These are phyloP conservation scores for Aspergillus leporis DNA, from an alignment of 495 filamentous ascomycete genomes.

Conservation along the genomic window DNA sequence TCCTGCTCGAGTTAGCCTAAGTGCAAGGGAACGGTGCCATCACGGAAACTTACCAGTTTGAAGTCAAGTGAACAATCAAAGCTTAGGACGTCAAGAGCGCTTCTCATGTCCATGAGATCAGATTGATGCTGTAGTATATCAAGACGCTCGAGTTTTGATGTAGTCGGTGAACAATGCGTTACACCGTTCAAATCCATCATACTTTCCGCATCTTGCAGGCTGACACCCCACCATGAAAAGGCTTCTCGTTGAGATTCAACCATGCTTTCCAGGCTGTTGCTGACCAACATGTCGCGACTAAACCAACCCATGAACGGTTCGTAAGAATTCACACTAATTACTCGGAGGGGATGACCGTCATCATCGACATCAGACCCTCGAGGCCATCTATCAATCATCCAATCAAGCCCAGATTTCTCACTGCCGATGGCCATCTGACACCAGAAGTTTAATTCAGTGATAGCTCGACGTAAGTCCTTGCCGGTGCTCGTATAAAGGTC, in stretches of 20 bases:
- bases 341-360: slow-evolving; percentile 65
- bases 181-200: slow-evolving; percentile 15
- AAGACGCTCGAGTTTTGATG: slow-evolving; percentile 29
- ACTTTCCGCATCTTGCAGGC: slow-evolving; percentile 37
- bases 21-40: slow-evolving; percentile 5
- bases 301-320: slow-evolving; percentile 75
- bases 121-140: slow-evolving; percentile 29
- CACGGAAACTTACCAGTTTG: slow-evolving; percentile 27
- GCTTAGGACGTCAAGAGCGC: slow-evolving; percentile 40
- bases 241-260: slow-evolving; percentile 36
- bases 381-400: slow-evolving; percentile 78
- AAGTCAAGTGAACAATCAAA: slow-evolving; percentile 30
- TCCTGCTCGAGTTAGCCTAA: slow-evolving; percentile 41
- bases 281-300: slow-evolving; percentile 53
- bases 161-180: neutral
- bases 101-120: slow-evolving; percentile 37
- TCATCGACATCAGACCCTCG: slow-evolving; percentile 65
- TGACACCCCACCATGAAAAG: slow-evolving; percentile 41
- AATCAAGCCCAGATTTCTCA: slow-evolving; percentile 80
- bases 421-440: slow-evolving; percentile 97
- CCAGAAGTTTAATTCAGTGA: slow-evolving; percentile 93
- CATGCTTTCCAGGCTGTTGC: slow-evolving; percentile 22
- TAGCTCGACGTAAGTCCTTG: slow-evolving; percentile 73
- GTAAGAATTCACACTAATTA: slow-evolving; percentile 83
- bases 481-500: slow-evolving; percentile 66